Percentiles rank a stretch among this genome's conserved stretches.
Evolutionary conservation across 2,329 filamentous ascomycete species (phyloP).

Genomic region (Nothomitra cinnamomea): DNA sequence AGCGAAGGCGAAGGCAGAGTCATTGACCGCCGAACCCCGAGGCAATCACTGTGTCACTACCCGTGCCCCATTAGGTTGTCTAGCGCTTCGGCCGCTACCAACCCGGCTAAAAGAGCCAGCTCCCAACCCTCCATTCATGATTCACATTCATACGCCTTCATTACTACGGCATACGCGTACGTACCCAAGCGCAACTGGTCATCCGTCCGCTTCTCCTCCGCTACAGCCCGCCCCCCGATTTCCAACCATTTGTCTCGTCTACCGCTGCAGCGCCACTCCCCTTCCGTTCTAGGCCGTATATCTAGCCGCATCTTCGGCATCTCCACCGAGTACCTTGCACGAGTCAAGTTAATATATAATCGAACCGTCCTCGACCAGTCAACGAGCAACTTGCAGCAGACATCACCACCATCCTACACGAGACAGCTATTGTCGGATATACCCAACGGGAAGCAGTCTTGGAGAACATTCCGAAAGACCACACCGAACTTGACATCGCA

Average conservation of each 20-base stretch:
- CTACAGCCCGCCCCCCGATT: neutral
- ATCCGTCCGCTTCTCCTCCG: neutral
- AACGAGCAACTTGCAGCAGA: neutral
- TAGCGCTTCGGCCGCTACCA: neutral
- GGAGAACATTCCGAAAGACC: neutral
- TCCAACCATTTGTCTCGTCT: neutral
- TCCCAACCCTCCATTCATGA: neutral
- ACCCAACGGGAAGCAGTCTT: neutral
- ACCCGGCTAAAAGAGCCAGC: neutral
- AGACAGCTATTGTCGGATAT: neutral
- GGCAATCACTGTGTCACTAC: neutral
- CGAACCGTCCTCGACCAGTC: no score
- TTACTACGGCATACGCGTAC: no score
- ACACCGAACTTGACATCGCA: neutral
- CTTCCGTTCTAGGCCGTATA: no score
- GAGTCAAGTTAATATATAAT: no score
- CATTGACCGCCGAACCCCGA: neutral
- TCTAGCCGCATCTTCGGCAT: neutral
- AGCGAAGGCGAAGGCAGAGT: neutral
- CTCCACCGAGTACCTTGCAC: neutral
- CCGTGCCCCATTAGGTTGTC: neutral
- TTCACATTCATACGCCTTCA: neutral
- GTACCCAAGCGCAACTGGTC: conserved; percentile 1
- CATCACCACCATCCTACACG: neutral
- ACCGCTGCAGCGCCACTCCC: neutral